Base-by-base conservation (phyloP, 345 rosid genomes). In the Acer negundo region DNA sequence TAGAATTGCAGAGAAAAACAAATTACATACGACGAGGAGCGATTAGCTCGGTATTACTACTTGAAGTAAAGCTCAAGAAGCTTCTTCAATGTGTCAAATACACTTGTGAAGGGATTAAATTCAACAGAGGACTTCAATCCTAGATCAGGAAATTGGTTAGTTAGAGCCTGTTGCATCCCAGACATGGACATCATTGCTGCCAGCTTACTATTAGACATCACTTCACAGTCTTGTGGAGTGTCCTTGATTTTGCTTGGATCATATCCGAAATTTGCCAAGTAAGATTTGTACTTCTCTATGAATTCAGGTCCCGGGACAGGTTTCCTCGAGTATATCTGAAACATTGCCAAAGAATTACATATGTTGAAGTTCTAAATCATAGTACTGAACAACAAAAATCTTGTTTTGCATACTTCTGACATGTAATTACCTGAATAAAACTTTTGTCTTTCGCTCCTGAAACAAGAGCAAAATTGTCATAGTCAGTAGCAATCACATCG, bases 141-240 rank as follows among this genome's bases (percentile, higher is more conserved):
- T 16, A 93, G 83, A 82, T 96, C 98, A 61, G 99, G 98, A 76
- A 96, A 96, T 77, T 93, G 90, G 84, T 93, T 96, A 19, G 95
- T 96, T 58, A 96, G 80, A 17, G 99, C 94, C 82, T 85, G 85
- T 70, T 96, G 94, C 99, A 96, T 93, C 20, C 97, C 97, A 0
- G 98, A 67, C 94, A 91, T 91, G 0, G 97, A 88, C 99, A 95
- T 95, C 99, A 95, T 95, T 0, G 97, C 97, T 44, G 98, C 92
- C 24, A 95, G 84, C 85, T 90, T 77, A 81, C 92, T 88, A 73
- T 91, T 83, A 11, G 99, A 88, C 94, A 89, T 89, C 73, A 83
- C 97, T 82, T 91, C 93, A 82, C 99, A 95, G 76, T 95, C 99
- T 72, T 95, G 99, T 66, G 99, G 99, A 2, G 98, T 92, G 58